Evolutionary conservation across 352 stramenopile species (phyloP), one percentile per base, ranked within the genome.

Genomic region (Pythium chondricola): DNA sequence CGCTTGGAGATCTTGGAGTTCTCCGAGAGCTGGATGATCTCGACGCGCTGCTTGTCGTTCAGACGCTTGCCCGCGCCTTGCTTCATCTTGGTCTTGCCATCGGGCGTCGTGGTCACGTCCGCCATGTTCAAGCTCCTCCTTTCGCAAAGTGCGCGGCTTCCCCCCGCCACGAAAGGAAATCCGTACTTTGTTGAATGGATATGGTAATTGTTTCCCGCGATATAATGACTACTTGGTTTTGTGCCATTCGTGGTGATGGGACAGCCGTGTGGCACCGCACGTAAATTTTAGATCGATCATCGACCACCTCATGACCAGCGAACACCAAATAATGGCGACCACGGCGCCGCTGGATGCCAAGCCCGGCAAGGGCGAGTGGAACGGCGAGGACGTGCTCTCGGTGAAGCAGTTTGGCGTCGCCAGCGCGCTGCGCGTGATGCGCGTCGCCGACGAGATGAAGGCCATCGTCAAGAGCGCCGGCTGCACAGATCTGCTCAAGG

Each of bases 11-110:
- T 83, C 60, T 83, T 84, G 60, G 54, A 72, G 54, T 86, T 86
- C 57, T 88, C 78, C 3, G 75, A 68, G 48, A 86, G 72, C 61
- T 90, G 78, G 61, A 90, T 90, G 60, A 90, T 88, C 52, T 90
- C 75, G 29, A 90, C 69, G 54, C 78, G 78, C 71, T 90, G 71
- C 38, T 82, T 81, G 59, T 90, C 78, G 54, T 85, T 88, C 48
- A 90, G 62, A 9, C 78, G 78, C 63, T 86, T 88, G 42, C 75
- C 78, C 30, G 66, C 63, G 16, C 77, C 77, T 44, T 88, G 71
- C 50, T 83, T 83, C 22, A 59, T 63, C 56, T 83, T 84, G 37
- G 57, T 52, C 52, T 61, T 69, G 37, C 61, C 53, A 16, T 71
- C 63, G 39, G 61, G 59, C 45, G 64, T 63, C 10, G 9, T 29